Percentiles rank a stretch among this genome's conserved stretches.
These are phyloP conservation scores for Podospora pseudoanserina DNA, from an alignment of 495 filamentous ascomycete species.

Conservation along the genomic window DNA sequence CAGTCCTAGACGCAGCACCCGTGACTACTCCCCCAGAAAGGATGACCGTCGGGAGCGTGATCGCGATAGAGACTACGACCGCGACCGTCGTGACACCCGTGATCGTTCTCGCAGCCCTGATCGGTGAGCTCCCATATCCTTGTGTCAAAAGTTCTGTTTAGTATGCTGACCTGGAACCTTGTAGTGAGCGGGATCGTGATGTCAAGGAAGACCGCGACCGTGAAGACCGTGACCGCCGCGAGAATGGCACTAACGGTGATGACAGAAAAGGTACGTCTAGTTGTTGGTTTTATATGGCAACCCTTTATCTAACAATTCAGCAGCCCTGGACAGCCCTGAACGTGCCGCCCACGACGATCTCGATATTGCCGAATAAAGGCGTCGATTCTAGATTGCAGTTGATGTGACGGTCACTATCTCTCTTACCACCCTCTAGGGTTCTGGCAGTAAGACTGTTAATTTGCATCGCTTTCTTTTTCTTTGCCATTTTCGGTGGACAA, in stretches of 20 bases:
- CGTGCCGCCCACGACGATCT: constrained; percentile 90
- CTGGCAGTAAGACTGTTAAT: constrained; percentile 31
- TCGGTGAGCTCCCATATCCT: constrained; percentile 47
- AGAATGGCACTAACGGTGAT: constrained; percentile 70
- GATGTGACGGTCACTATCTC: neutral
- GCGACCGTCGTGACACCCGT: constrained; percentile 63
- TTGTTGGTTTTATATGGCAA: neutral
- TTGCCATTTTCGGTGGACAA: constrained; percentile 20
- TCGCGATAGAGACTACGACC: constrained; percentile 74
- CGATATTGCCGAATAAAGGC: constrained; percentile 79
- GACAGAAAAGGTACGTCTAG: constrained; percentile 77
- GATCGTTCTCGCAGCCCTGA: constrained; percentile 75
- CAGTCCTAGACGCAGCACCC: constrained; percentile 70
- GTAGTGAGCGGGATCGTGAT: constrained; percentile 53
- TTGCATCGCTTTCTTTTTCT: constrained; percentile 12
- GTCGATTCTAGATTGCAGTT: neutral
- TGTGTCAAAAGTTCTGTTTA: neutral
- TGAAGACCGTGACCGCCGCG: constrained; percentile 58
- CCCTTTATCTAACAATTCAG: constrained; percentile 21
- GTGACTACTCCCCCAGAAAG: constrained; percentile 85
- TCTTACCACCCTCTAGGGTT: constrained; percentile 4
- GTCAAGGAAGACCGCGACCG: constrained; percentile 53
- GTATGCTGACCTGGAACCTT: constrained; percentile 11
- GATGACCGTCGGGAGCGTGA: constrained; percentile 84
- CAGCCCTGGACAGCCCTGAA: constrained; percentile 64